Base-by-base conservation (phyloP, 208 protist genomes). In the Phytomonas serpens region DNA sequence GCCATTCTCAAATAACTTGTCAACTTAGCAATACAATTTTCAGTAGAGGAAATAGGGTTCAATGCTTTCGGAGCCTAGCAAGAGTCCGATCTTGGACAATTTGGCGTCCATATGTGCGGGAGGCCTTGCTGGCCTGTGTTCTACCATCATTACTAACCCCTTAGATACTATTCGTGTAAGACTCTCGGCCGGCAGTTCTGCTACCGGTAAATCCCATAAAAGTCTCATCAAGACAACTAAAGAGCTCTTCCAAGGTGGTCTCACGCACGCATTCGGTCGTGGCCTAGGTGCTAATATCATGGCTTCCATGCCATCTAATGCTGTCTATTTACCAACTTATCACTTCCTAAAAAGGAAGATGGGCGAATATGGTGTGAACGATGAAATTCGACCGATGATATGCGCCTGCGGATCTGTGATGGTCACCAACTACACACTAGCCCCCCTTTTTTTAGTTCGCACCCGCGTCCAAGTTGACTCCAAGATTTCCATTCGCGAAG, bases 131-230 rank as follows among this genome's bases (percentile, higher is more conserved):
- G 92, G 92, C n/a, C 69, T 93, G 0, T 94, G 86, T 72, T 94
- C 89, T n/a, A 97, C 92, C 0, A 88, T 80, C 47, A 85, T 91
- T 14, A 95, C 87, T 14, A 97, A 97, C 80, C 92, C 92, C 4
- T 86, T 97, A 19, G 92, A 97, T 75, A 93, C 88, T 13, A 89
- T 97, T 37, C 92, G 92, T 64, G 88, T 93, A 47, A 87, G 92
- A 33, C 82, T 97, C 31, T 88, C 85, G 2, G 75, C 88, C 0
- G 86, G 84, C 30, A 80, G 89, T 14, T 65, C 72, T 4, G 88
- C 88, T n/a, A 93, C 89, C n/a, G 89, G 89, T 16, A 88, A 83
- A 40, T 4, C 76, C 23, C 88, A 94, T 77, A 94, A 94, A 74
- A 95, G 87, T 38, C 82, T 97, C 3, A 34, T 76, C 30, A 73